Conservation (phyloP, 148 eudicot genomes). For the Heliamphora exappendiculata region DNA sequence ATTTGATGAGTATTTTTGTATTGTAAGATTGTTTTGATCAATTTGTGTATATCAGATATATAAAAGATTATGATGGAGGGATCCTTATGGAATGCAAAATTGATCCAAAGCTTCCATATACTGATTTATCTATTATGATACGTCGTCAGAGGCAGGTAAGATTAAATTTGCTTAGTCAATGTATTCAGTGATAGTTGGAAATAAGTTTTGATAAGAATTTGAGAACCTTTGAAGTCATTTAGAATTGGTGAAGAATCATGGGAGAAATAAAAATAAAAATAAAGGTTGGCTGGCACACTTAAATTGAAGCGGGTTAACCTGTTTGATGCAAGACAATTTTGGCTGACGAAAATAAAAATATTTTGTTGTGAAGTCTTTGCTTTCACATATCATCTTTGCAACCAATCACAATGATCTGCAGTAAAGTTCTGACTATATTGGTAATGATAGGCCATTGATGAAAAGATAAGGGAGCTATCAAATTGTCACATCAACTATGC, state of each 20-base stretch:
- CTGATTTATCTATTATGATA: constrained; percentile 91
- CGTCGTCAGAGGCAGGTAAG: constrained; percentile 85
- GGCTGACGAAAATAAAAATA: not conserved
- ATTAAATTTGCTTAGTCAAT: constrained; percentile 1
- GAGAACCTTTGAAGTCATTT: not conserved
- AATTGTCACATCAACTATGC: constrained; percentile 76
- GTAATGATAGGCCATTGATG: constrained; percentile 77
- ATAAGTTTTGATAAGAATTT: not conserved
- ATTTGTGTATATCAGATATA: constrained; percentile 51
- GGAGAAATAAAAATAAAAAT: not conserved
- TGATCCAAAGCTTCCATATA: constrained; percentile 97
- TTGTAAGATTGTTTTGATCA: not conserved
- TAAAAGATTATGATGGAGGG: constrained; percentile 98
- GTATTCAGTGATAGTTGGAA: not conserved
- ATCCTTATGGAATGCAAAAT: constrained; percentile 96
- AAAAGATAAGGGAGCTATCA: constrained; percentile 89
- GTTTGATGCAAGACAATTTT: not conserved
- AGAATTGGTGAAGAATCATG: not conserved
- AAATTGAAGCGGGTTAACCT: not conserved
- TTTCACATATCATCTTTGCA: not conserved
- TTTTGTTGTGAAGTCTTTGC: not conserved
- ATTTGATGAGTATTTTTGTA: not conserved
- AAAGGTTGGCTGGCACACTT: not conserved
- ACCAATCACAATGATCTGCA: constrained; percentile 7
- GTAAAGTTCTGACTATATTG: constrained; percentile 11